phyloP scores from a whole-genome alignment of 306 rosid species.

The Sesbania bispinosa region DNA sequence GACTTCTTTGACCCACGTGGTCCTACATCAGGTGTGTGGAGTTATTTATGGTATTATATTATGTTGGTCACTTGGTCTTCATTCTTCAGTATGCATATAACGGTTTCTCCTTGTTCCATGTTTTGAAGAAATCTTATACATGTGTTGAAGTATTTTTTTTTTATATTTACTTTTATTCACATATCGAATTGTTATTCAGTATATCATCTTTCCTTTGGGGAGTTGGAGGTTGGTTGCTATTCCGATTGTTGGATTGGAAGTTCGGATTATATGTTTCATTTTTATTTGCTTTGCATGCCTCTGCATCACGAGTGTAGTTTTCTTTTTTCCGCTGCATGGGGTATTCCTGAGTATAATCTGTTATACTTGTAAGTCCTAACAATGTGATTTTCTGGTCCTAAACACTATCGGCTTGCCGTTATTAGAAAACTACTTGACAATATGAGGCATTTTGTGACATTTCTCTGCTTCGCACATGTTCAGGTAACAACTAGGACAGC shows the following conservation, averaged over 20 bases:
- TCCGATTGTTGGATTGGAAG: not conserved
- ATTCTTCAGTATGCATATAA: not conserved
- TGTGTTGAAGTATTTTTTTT: not conserved
- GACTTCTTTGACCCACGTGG: slow-evolving; percentile 97
- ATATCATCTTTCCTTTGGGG: not conserved
- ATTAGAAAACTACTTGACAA: no score
- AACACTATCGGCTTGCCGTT: not conserved
- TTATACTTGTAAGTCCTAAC: not conserved
- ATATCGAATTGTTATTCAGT: not conserved
- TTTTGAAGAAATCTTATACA: not conserved
- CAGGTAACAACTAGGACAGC: no score
- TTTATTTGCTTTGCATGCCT: not conserved
- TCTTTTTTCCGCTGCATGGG: not conserved
- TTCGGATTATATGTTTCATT: not conserved
- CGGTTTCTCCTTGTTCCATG: not conserved
- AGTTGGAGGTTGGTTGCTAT: not conserved
- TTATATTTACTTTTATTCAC: not conserved
- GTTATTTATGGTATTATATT: slow-evolving; percentile 3
- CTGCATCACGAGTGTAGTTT: not conserved
- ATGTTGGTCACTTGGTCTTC: not conserved
- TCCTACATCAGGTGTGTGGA: slow-evolving; percentile 52
- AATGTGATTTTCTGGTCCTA: not conserved
- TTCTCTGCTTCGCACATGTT: no score
- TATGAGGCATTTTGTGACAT: no score
- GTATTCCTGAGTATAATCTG: not conserved